Evolutionary conservation across 2,329 filamentous ascomycete species (phyloP).

Genomic region (Apiospora saccharicola): DNA sequence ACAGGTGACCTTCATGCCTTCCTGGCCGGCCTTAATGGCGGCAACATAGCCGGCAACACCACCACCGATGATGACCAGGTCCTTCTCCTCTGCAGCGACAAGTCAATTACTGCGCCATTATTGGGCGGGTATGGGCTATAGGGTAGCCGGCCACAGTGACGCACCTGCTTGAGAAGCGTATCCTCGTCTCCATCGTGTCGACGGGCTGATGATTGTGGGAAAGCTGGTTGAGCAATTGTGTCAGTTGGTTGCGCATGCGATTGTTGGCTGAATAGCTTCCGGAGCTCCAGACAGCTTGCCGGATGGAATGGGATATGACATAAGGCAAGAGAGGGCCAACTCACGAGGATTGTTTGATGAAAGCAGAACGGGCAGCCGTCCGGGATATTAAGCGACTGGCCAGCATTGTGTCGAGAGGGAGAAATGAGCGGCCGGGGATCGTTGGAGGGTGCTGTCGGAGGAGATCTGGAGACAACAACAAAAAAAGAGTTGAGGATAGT

Average conservation of each 20-base stretch:
- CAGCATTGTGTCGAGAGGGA: constrained; percentile 57
- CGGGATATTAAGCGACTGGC: constrained; percentile 67
- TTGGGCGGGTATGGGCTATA: constrained; percentile 11
- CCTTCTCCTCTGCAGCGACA: constrained; percentile 77
- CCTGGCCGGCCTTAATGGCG: constrained; percentile 98
- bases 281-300: constrained; percentile 25
- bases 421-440: constrained; percentile 17
- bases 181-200: constrained; percentile 62
- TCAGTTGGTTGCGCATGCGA: constrained; percentile 25
- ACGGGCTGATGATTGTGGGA: constrained; percentile 55
- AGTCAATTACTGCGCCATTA: constrained; percentile 36
- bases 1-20: constrained; percentile 95
- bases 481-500: constrained; percentile 19
- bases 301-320: constrained; percentile 6
- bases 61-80: constrained; percentile 96
- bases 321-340: constrained; percentile 38
- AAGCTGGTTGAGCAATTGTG: constrained; percentile 48
- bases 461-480: constrained; percentile 5
- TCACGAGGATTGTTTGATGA: constrained; percentile 64
- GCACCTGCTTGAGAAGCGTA: constrained; percentile 66
- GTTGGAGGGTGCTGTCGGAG: not conserved
- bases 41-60: constrained; percentile 98
- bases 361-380: constrained; percentile 63
- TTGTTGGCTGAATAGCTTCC: constrained; percentile 27
- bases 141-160: constrained; percentile 38